These are phyloP conservation scores for Boletus rex-veris DNA, from an alignment of 768 basidiomycete species.

Conservation along the genomic window DNA sequence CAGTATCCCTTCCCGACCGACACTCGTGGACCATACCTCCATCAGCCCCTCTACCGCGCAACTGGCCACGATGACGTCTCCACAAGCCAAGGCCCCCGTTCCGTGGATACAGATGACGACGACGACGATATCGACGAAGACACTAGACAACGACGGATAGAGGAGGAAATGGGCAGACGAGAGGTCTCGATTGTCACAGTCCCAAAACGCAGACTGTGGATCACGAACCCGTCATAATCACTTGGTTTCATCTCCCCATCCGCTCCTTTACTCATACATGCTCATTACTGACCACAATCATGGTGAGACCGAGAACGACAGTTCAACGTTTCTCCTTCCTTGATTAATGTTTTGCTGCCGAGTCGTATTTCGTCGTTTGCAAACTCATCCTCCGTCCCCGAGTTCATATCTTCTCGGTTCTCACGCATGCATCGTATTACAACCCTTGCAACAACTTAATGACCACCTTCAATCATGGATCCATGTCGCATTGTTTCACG, in stretches of 20 bases:
- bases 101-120: slow-evolving; percentile 53
- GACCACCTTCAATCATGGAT: slow-evolving; percentile 29
- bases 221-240: slow-evolving; percentile 59
- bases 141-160: slow-evolving; percentile 67
- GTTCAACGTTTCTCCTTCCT: slow-evolving; percentile 1
- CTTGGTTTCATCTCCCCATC: background rate
- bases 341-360: slow-evolving; percentile 15
- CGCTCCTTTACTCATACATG: slow-evolving; percentile 9
- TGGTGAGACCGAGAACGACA: slow-evolving; percentile 11
- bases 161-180: slow-evolving; percentile 77
- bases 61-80: slow-evolving; percentile 43
- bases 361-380: slow-evolving; percentile 13
- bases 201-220: slow-evolving; percentile 70
- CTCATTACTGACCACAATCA: slow-evolving; percentile 23
- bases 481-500: slow-evolving; percentile 31
- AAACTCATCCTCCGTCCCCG: slow-evolving; percentile 1
- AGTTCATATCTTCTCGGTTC: background rate
- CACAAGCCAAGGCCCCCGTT: slow-evolving; percentile 40
- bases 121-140: slow-evolving; percentile 77
- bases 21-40: slow-evolving; percentile 57
- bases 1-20: slow-evolving; percentile 46
- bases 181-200: slow-evolving; percentile 80
- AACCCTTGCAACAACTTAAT: slow-evolving; percentile 25
- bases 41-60: slow-evolving; percentile 60
- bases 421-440: slow-evolving; percentile 24